Evolutionary conservation across 2,329 filamentous ascomycete genomes (phyloP), one percentile per base, ranked within the genome.

Genomic region (Ploettnerulaceae sp.): DNA sequence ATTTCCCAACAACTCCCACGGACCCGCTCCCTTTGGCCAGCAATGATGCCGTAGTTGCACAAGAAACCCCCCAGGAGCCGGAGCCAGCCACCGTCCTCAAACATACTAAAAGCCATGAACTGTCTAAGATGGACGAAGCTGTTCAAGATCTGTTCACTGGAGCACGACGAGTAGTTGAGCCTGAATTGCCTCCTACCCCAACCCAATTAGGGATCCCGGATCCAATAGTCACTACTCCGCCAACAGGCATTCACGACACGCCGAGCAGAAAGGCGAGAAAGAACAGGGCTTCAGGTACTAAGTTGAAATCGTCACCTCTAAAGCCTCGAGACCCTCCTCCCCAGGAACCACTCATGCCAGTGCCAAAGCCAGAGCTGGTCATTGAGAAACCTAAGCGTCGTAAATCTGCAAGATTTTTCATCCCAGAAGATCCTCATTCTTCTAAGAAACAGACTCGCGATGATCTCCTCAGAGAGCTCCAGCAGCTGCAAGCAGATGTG

Each of bases 131-230:
- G 26, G 18, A 36, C 14, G 39, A 44, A 33, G 28, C 26, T 28
- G 33, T 45, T n/a, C 28, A 40, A 7, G 32, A 44, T 7, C 24
- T 48, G 3, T 44, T 48, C 8, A 17, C 33, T 21, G 17, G 32
- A 18, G 31, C 21, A 11, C 31, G 31, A 26, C 42, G 36, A 11
- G 24, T 61, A n/a, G 71, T 71, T 12, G 80, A 86, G 56, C 81
- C 81, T 1, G 79, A 84, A 37, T 69, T 86, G 4, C 83, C 82
- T 3, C 77, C 77, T 0, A 77, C 77, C 0, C 73, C 74, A 1
- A 69, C 70, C 22, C 69, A 74, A 37, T 67, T 66, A 28, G 71
- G 70, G 3, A 64, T 73, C 9, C 65, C 67, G 2, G 78, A 82
- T 48, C 71, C 74, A 8, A 67, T 76, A 1, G 69, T 77, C 21